Evolutionary conservation across 768 basidiomycete genomes (phyloP), one percentile per base, ranked within the genome.

Genomic region (Leccinum ochraceum): DNA sequence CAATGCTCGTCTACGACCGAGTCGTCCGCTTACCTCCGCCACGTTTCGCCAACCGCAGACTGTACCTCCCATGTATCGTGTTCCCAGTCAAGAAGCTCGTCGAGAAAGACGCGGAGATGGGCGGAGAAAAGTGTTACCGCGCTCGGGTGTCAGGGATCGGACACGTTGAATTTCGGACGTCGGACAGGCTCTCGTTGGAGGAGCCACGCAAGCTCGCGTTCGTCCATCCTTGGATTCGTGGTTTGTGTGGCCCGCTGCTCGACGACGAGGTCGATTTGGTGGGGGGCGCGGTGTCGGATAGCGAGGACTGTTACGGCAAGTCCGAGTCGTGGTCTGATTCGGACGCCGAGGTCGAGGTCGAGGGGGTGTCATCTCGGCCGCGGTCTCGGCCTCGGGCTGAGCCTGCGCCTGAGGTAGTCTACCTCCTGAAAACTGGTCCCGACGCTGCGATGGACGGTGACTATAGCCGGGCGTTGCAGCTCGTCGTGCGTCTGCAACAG

Each of bases 191-290:
- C 13, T 51, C 58, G 24, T 14, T 32, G 9, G 44, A 46, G 10
- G 57, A 58, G 17, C 39, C 56, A 4, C 54, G 44, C 14, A 56
- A 53, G 24, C 26, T 65, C 9, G 22, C 49, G 36, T 22, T 67
- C 17, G 56, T 63, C 13, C 52, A 58, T 51, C 66, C 65, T 1
- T 67, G 66, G 66, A 37, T 67, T 34, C 57, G 66, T 7, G 55
- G 53, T 10, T 37, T 67, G 6, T 24, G 30, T 1, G 61, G 39
- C 13, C 37, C 55, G 4, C 51, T 50, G 6, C 54, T 50, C 2
- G 59, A 59, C 4, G 51, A 59, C 4, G 50, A 44, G 22, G 22
- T 6, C 4, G n/a, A 26, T 56, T 46, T 46, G 44, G 30, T n/a
- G 42, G 37, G 42, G 10, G 14, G 30, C 6, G 4, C 10, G n/a